Conservation (phyloP, 2,329 filamentous ascomycete species). For the Dothideomycetidae sp. region DNA sequence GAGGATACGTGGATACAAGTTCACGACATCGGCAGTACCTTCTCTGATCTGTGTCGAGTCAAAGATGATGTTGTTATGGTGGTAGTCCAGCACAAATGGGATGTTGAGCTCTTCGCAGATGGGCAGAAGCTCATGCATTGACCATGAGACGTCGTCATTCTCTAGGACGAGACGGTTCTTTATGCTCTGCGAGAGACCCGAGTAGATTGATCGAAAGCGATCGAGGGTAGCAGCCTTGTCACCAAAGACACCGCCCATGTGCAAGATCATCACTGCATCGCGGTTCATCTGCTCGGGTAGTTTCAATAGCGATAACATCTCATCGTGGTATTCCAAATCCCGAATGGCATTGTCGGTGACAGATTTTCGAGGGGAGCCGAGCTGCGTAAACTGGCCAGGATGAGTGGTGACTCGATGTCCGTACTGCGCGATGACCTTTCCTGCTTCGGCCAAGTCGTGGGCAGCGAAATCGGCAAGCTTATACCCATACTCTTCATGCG, state of each 20-base stretch:
- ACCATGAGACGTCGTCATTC: constrained; percentile 88
- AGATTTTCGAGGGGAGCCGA: constrained; percentile 65
- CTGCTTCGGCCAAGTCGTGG: constrained; percentile 60
- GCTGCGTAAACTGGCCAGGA: constrained; percentile 83
- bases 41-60: constrained; percentile 59
- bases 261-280: constrained; percentile 87
- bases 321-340: constrained; percentile 77
- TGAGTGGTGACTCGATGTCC: constrained; percentile 82
- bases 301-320: constrained; percentile 63
- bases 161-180: constrained; percentile 77
- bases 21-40: constrained; percentile 68
- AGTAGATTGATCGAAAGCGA: constrained; percentile 65
- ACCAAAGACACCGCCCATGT: constrained; percentile 83
- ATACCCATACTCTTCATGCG: constrained; percentile 76
- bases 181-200: constrained; percentile 48
- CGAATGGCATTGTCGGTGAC: constrained; percentile 66
- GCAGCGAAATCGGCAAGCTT: constrained; percentile 70
- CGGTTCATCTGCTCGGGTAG: constrained; percentile 64
- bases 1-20: constrained; percentile 60
- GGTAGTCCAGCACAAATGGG: constrained; percentile 79
- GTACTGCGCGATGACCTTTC: constrained; percentile 59
- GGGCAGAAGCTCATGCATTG: constrained; percentile 79
- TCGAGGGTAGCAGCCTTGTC: constrained; percentile 68
- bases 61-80: constrained; percentile 92
- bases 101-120: constrained; percentile 91